Evolutionary conservation across 805 yeast species (phyloP).

Genomic region (Kluyveromyces starmeri): DNA sequence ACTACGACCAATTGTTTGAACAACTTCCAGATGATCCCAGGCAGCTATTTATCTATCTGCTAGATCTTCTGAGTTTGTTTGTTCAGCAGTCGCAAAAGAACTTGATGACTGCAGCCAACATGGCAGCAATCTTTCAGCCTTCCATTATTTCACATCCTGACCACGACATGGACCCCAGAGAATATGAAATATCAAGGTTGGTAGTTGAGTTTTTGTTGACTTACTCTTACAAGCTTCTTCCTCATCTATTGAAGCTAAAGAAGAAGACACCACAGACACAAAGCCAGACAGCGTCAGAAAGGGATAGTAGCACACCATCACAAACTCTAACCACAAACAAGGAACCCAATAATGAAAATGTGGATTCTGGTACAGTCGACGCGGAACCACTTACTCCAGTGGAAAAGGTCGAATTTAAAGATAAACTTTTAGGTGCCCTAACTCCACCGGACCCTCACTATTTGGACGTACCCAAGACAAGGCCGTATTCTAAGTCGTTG

Average conservation of each 20-base stretch:
- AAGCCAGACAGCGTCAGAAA: background rate
- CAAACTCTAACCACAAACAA: background rate
- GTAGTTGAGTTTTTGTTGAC: slow-evolving; percentile 86
- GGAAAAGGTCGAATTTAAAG: background rate
- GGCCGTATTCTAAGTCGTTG: slow-evolving; percentile 28
- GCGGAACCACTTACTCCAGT: slow-evolving; percentile 9
- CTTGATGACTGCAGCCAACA: slow-evolving; percentile 84
- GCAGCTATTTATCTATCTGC: slow-evolving; percentile 74
- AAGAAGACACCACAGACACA: slow-evolving; percentile 16
- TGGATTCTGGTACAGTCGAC: slow-evolving; percentile 3
- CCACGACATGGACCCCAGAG: slow-evolving; percentile 88
- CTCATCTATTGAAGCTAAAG: slow-evolving; percentile 36
- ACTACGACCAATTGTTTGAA: slow-evolving; percentile 60
- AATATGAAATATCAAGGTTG: slow-evolving; percentile 76
- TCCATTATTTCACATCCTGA: slow-evolving; percentile 87
- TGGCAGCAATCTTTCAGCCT: slow-evolving; percentile 96
- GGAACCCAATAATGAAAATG: background rate
- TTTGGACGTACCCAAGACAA: slow-evolving; percentile 11
- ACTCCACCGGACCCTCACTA: slow-evolving; percentile 10
- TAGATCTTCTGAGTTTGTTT: slow-evolving; percentile 81
- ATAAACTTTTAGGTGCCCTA: background rate
- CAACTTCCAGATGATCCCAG: slow-evolving; percentile 67
- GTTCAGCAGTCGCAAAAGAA: slow-evolving; percentile 69
- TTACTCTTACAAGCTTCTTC: slow-evolving; percentile 70
- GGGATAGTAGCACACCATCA: background rate